Base-by-base conservation (phyloP, 163 green algal genomes). In the Scenedesmus sp. region DNA sequence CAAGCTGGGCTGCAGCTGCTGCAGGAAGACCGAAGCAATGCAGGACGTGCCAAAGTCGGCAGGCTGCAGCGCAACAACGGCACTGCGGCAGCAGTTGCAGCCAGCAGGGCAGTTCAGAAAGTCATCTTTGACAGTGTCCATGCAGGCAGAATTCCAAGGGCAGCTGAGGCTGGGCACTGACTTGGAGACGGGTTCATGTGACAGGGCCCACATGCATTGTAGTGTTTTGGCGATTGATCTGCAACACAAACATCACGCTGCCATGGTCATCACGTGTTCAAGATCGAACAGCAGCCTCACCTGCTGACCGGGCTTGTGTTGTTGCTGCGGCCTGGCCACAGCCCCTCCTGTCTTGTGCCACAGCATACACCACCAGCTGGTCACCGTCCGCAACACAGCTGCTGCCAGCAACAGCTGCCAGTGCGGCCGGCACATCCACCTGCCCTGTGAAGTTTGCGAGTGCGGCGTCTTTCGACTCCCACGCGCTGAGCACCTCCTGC, bases 261-360 rank as follows among this genome's bases (percentile, higher is more conserved):
- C 3, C 26, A 59, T 49, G 42, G 76, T 42, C 20, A 59, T 15
- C 3, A 42, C 20, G 59, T 40, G 20, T 35, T 3, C 6, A 9
- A 9, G 42, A 15, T 42, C 16, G 10, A 37, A 7, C 37, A 10
- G 1, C 12, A 7, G n/a, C 24, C 73, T n/a, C 76, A 94, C 92
- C 92, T 85, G 0, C 40, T 80, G 0, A 94, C 6, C 20, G 90
- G 90, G 87, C 83, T 90, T 81, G 90, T 93, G 78, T 94, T 94
- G 51, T 87, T 78, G 30, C 37, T 33, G 40, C 92, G 82, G 33
- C 82, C 86, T 3, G 86, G 44, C 30, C 76, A 85, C 51, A 49
- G n/a, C 0, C 92, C 92, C 87, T 94, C 92, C 51, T 49, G 85
- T 94, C 92, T 26, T 94, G 81, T 33, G 82, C 73, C 26, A 94